Evolutionary conservation across 495 filamentous ascomycete species (phyloP), one percentile per base, ranked within the genome.

Genomic region (Penicillium tannophilum): DNA sequence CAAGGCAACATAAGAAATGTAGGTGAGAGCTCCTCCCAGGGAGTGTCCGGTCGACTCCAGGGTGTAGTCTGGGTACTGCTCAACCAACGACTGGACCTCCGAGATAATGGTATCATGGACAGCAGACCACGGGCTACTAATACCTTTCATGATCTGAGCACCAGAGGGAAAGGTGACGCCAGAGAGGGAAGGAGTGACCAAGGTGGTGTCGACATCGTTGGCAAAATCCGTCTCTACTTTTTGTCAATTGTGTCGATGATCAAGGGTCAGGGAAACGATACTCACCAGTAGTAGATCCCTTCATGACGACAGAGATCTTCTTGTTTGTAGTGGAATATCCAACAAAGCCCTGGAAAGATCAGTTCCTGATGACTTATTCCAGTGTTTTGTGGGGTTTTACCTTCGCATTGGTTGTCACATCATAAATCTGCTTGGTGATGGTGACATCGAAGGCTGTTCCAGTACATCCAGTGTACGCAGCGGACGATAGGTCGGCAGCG

Each of bases 1-100:
- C 24, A 74, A 60, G 4, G 68, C 72, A 17, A 74, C 65, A 39
- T 74, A 72, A 14, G 68, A 71, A 23, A 74, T 61, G 47, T 71
- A 74, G 9, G 72, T 74, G 10, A 73, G 66, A 2, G 72, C 39
- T 12, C 72, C 72, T 47, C 72, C 70, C 1, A 74, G 68, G 4
- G 72, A 74, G 47, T 74, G 72, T 1, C 72, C 72, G 9, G 68
- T 67, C 1, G 70, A 69, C 43, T 74, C 72, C 36, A 74, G 43
- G 11, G 63, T 64, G 41, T 72, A 74, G 10, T 63, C 61, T 1
- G 70, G 72, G 43, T 71, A 70, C 17, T 68, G 51, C 3, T 54
- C 56, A 3, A 74, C 56, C 5, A 74, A 61, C 4, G 61, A 50
- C 30, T 60, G 63, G 30, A 74, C 70, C 35, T 73, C 72, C 1